Percentiles rank a stretch among this genome's conserved stretches.
Evolutionary conservation across 2,329 filamentous ascomycete genomes (phyloP).

Genomic region (Drechslerella stenobrocha): DNA sequence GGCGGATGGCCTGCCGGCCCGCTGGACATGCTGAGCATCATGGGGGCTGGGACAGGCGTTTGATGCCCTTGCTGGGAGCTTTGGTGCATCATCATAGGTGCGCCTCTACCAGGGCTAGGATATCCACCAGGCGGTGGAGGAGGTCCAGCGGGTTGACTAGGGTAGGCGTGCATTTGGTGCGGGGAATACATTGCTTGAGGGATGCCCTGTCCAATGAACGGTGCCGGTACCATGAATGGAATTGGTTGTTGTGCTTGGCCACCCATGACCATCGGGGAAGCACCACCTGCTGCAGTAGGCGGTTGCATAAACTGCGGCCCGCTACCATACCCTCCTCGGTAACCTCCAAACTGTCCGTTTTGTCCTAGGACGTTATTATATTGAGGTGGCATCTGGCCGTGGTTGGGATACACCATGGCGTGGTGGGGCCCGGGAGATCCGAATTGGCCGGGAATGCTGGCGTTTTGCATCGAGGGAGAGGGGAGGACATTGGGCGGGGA

Average conservation of each 20-base stretch:
- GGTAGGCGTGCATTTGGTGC: slow-evolving; percentile 71
- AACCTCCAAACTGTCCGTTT: slow-evolving; percentile 49
- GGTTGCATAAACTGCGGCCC: slow-evolving; percentile 45
- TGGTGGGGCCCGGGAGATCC: slow-evolving; percentile 50
- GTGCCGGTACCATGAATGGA: slow-evolving; percentile 56
- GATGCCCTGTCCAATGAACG: slow-evolving; percentile 64
- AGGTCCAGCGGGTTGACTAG: slow-evolving; percentile 60
- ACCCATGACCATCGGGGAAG: slow-evolving; percentile 75
- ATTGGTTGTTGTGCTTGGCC: slow-evolving; percentile 62
- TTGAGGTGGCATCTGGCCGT: slow-evolving; percentile 52
- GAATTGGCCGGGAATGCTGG: slow-evolving; percentile 51
- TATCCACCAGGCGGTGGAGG: slow-evolving; percentile 72
- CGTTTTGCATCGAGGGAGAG: slow-evolving; percentile 52
- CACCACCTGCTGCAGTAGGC: slow-evolving; percentile 46
- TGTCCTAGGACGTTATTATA: slow-evolving; percentile 50
- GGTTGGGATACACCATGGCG: slow-evolving; percentile 51
- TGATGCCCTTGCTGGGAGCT: slow-evolving; percentile 85
- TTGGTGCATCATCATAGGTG: slow-evolving; percentile 92
- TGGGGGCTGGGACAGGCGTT: slow-evolving; percentile 67
- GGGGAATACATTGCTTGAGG: slow-evolving; percentile 77
- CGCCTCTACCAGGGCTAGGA: slow-evolving; percentile 82
- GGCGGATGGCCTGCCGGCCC: slow-evolving; percentile 73
- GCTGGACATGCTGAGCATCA: slow-evolving; percentile 74
- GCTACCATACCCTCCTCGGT: slow-evolving; percentile 39
- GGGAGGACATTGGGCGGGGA: slow-evolving; percentile 50